Conservation (phyloP, 108 stramenopile genomes). For the Nannochloropsis gaditana region DNA sequence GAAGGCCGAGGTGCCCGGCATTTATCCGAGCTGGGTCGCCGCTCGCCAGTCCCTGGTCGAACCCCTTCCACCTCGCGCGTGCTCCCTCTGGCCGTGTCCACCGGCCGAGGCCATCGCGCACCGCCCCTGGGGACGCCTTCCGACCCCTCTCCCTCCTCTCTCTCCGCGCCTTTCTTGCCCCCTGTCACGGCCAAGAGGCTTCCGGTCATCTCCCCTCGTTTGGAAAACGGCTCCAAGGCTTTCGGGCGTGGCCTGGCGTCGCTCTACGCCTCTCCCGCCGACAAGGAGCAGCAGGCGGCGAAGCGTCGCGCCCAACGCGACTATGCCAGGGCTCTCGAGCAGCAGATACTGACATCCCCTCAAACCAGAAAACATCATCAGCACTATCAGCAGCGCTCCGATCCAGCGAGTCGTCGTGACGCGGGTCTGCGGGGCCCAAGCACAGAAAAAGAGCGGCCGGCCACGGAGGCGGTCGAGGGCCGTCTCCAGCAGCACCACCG, state of each 20-base stretch:
- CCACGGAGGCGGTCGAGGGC: not conserved
- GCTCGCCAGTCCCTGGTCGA: no score
- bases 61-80: no score
- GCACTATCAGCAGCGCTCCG: not conserved
- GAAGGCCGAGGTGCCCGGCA: no score
- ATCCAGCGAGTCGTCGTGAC: not conserved
- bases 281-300: not conserved
- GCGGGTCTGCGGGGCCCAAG: not conserved
- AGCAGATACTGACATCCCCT: not conserved
- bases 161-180: not conserved
- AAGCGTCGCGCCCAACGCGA: not conserved
- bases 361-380: not conserved
- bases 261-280: not conserved
- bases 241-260: not conserved
- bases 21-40: no score
- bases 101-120: no score
- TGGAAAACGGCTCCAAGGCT: not conserved
- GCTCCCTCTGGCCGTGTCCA: no score
- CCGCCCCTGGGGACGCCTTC: not conserved
- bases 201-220: not conserved
- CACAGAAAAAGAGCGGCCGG: not conserved
- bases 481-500: not conserved
- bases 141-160: not conserved
- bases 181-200: slow-evolving; percentile 4
- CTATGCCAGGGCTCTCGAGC: not conserved